Base-by-base conservation (phyloP, 257 asterid genomes). In the Solanum bulbocastanum region DNA sequence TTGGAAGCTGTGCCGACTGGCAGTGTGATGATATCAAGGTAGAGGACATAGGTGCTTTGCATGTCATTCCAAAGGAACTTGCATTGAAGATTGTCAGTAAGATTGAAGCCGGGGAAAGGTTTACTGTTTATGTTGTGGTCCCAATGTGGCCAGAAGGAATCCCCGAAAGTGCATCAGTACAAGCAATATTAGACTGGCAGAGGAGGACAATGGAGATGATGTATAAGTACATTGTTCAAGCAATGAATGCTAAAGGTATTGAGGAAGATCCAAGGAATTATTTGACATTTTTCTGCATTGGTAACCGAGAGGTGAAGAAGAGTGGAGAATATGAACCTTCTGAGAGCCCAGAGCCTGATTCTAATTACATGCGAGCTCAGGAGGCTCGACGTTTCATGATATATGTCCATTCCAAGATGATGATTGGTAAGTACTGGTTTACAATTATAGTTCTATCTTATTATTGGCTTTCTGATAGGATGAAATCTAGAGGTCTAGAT, bases 91-190 rank as follows among this genome's bases (percentile, higher is more conserved):
- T 95, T 44, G 91, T 90, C 35, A 94, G 93, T 52, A 95, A 96
- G 91, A 94, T 96, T 44, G 97, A 95, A 90, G 98, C 96, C 1
- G 97, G 98, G 62, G 98, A 96, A 87, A 94, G 95, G 90, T 96
- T 96, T 87, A 89, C 94, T 1, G 96, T 94, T 33, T 96, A 96
- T 30, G 84, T 93, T 33, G 95, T 96, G 36, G 92, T 96, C 49
- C 98, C 98, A 10, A 96, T 96, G 98, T 96, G 98, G 98, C 98
- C 98, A 0, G 98, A 96, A 92, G 98, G 98, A 75, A 88, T 96
- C 33, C 98, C 98, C 0, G 98, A 95, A 92, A 95, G 98, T 33
- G 96, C 92, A 32, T 95, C 98, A 11, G 98, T 95, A 62, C 98
- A 96, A 89, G 98, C 98, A 14, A 96, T 96, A 89, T 91, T 96